Base-by-base conservation (phyloP, 176 grass and related monocot species). In the Guadua angustifolia region DNA sequence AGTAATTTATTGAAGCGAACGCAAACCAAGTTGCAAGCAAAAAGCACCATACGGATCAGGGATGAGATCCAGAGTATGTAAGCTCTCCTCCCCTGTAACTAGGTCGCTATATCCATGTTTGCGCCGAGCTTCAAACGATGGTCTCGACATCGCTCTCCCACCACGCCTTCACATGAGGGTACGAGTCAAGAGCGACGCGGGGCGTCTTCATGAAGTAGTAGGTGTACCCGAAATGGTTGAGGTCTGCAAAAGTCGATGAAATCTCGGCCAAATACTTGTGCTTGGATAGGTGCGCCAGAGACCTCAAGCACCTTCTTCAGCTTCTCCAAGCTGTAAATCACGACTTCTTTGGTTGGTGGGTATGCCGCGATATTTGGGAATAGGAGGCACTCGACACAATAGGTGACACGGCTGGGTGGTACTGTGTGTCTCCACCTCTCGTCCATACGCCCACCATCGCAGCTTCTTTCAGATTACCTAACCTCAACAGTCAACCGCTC, bases 221-320 rank as follows among this genome's bases (percentile, higher is more conserved):
- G 0, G 79, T 70, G 40, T 9, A 69, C 0, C 79, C 79, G 46
- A 82, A 7, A 33, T 88, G 86, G 50, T 12, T 63, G 17, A 88
- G 63, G 1, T 88, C 79, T 0, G 79, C 85, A n/a, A 36, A 87
- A 58, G 78, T 79, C 82, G 62, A 87, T 1, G 79, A 70, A 82
- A 55, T 87, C 71, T 1, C 79, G 7, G 86, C 86, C 13, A 87
- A 14, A n/a, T 64, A 71, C 10, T 33, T 55, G 80, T 21, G 24
- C 65, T 38, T 46, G 1, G 72, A 21, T 3, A 88, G 71, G 4
- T 19, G 79, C 0, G 72, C 52, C 86, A 53, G 78, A 83, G 0
- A 38, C 6, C 15, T 43, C 73, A 21, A 88, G 86, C 64, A 88
- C 73, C 38, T 64, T 62, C 19, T 4, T 39, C 14, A 88, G 55